These are phyloP conservation scores for Rubia tinctorum DNA, from an alignment of 305 asterid genomes.

Conservation along the genomic window DNA sequence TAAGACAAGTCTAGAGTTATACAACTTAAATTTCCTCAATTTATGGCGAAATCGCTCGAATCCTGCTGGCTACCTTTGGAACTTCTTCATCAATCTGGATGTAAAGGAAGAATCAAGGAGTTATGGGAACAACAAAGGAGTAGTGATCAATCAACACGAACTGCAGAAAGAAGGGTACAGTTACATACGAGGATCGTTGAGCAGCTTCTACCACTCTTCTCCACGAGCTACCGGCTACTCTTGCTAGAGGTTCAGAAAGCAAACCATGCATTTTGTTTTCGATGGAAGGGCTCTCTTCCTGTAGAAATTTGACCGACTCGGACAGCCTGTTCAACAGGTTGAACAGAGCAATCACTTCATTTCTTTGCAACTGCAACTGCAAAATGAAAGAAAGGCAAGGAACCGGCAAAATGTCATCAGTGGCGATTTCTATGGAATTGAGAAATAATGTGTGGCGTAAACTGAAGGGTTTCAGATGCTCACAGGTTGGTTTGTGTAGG, in stretches of 20 bases:
- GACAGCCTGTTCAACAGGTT: conserved; percentile 82
- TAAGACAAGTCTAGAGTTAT: background rate
- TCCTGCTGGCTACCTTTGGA: conserved; percentile 1
- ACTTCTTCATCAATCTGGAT: conserved; percentile 21
- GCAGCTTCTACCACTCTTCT: conserved; percentile 36
- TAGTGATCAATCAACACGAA: background rate
- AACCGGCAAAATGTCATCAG: background rate
- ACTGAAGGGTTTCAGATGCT: conserved; percentile 26
- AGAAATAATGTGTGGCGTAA: background rate
- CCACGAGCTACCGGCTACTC: conserved; percentile 36
- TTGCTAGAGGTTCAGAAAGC: conserved; percentile 37
- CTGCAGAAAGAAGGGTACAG: conserved; percentile 6
- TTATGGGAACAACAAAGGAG: background rate
- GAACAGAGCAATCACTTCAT: conserved; percentile 87
- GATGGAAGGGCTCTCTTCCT: conserved; percentile 53
- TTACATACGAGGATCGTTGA: conserved; percentile 36
- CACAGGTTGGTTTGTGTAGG: conserved; percentile 46
- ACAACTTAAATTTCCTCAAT: background rate
- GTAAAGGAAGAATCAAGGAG: background rate
- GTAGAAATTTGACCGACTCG: conserved; percentile 76
- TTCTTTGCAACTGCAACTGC: conserved; percentile 89
- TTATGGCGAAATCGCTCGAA: background rate
- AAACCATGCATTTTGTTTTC: conserved; percentile 47
- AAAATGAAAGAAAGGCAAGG: conserved; percentile 5
- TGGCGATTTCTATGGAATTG: background rate